Evolutionary conservation across 2,329 filamentous ascomycete species (phyloP), one percentile per base, ranked within the genome.

Genomic region (Mycogone perniciosa): DNA sequence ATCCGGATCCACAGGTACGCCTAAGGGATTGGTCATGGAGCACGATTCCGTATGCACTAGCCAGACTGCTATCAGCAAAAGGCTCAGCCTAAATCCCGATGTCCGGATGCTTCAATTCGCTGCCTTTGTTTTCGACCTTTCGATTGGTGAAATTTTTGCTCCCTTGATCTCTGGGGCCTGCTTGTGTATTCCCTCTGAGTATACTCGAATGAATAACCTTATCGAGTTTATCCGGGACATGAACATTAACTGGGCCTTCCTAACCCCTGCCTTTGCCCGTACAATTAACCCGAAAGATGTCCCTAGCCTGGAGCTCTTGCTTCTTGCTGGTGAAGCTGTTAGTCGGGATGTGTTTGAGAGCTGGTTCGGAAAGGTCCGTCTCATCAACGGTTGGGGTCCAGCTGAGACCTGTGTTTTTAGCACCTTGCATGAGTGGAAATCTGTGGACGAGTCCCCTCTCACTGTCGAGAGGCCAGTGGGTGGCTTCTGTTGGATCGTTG

Each of bases 401-500:
- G 45, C 50, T 8, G 50, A 52, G 33, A 53, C 50, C 6, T 54
- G 50, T 31, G 46, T 52, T 7, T 35, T 44, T 6, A 38, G 45
- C 2, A 10, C 46, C 7, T 27, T 52, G 20, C 34, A 52, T 26
- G 50, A 48, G 34, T 49, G 40, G 39, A 10, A 30, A 27, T 49
- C 39, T 2, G 27, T 34, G 1, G 4, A 43, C 27, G 50, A 52
- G 11, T 41, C 27, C 6, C 26, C 40, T 2, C 46, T 20, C 27
- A 52, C 33, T 9, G 35, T 56, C 5, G 50, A 50, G 1, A 31
- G 34, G n/a, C 45, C 45, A 7, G 46, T 52, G 6, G 50, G 50
- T n/a, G 11, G 50, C n/a, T 48, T 49, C 46, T 54, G 46, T n/a
- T 55, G 51, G 53, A 31, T 55, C 39, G 51, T 46, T 20, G 47